Percentiles rank a stretch among this genome's conserved stretches.
Evolutionary conservation across 768 basidiomycete genomes (phyloP).

Genomic region (Tricholomella constricta): DNA sequence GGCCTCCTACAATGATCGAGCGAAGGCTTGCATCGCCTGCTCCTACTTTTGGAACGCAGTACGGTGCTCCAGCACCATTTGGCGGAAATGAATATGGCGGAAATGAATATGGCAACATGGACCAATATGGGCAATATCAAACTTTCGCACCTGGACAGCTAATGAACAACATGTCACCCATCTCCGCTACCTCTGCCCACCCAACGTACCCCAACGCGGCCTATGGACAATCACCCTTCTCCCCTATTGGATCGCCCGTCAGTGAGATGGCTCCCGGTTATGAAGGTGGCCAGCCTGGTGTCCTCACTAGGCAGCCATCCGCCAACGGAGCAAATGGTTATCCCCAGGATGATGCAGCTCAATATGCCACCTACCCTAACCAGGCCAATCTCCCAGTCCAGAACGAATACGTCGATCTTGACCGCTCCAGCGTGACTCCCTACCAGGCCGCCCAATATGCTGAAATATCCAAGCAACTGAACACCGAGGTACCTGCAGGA

Average conservation of each 20-base stretch:
- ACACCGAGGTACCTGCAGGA: constrained; percentile 39
- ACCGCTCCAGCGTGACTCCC: constrained; percentile 69
- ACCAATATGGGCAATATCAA: constrained; percentile 24
- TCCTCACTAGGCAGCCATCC: constrained; percentile 24
- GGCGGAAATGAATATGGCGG: constrained; percentile 10
- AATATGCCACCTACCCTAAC: constrained; percentile 21
- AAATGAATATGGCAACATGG: constrained; percentile 18
- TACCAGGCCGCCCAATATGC: constrained; percentile 77
- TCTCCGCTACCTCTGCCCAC: constrained; percentile 31
- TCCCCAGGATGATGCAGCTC: constrained; percentile 8
- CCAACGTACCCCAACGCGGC: constrained; percentile 38
- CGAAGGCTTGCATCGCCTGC: constrained; percentile 29
- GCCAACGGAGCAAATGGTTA: constrained; percentile 6
- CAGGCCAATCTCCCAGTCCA: constrained; percentile 14
- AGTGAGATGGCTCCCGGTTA: constrained; percentile 19
- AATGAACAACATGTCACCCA: constrained; percentile 25
- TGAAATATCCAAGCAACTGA: constrained; percentile 64
- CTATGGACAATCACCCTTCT: constrained; percentile 38
- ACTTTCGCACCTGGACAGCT: constrained; percentile 40
- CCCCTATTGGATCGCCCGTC: constrained; percentile 36
- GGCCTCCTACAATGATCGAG: constrained; percentile 50
- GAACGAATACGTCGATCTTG: constrained; percentile 62
- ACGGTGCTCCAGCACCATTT: constrained; percentile 28
- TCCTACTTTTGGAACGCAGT: constrained; percentile 35
- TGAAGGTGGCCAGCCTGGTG: constrained; percentile 16